Conservation (phyloP, 2,329 filamentous ascomycete genomes). For the Cladophialophora bantiana region DNA sequence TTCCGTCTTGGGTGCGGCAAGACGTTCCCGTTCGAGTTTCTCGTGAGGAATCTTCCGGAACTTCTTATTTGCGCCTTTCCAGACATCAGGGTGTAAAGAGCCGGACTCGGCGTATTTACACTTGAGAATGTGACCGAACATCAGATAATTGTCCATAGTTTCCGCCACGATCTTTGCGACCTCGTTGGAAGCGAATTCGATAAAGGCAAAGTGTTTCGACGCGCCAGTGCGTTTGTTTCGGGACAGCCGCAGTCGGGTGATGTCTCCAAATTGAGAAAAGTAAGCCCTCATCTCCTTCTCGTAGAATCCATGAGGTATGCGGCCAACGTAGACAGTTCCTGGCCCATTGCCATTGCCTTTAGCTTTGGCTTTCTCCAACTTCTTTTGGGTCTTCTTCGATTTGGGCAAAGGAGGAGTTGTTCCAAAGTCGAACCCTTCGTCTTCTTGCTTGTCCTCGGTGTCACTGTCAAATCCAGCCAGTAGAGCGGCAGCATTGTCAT, state of each 20-base stretch:
- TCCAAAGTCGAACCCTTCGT: constrained; percentile 56
- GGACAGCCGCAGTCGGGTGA: constrained; percentile 79
- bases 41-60: constrained; percentile 91
- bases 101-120: constrained; percentile 79
- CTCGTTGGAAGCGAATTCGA: constrained; percentile 79
- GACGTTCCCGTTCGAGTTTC: constrained; percentile 77
- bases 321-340: constrained; percentile 86
- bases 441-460: constrained; percentile 55
- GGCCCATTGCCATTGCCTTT: constrained; percentile 57
- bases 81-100: constrained; percentile 80
- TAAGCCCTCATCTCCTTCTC: constrained; percentile 94
- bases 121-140: constrained; percentile 93
- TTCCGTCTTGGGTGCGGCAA: constrained; percentile 76
- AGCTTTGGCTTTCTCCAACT: constrained; percentile 59
- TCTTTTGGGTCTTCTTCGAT: constrained; percentile 56
- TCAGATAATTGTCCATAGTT: constrained; percentile 97
- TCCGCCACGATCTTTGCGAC: constrained; percentile 91
- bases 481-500: constrained; percentile 62
- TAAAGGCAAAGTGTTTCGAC: constrained; percentile 92
- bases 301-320: constrained; percentile 94
- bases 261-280: constrained; percentile 89
- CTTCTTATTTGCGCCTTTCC: constrained; percentile 87
- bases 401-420: constrained; percentile 53
- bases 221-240: constrained; percentile 90
- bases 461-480: constrained; percentile 65